A percentile compares a stretch with the other conserved stretches of the same genome.
Evolutionary conservation across 148 eudicot genomes (phyloP).

Genomic region (Polygonum maritimum): DNA sequence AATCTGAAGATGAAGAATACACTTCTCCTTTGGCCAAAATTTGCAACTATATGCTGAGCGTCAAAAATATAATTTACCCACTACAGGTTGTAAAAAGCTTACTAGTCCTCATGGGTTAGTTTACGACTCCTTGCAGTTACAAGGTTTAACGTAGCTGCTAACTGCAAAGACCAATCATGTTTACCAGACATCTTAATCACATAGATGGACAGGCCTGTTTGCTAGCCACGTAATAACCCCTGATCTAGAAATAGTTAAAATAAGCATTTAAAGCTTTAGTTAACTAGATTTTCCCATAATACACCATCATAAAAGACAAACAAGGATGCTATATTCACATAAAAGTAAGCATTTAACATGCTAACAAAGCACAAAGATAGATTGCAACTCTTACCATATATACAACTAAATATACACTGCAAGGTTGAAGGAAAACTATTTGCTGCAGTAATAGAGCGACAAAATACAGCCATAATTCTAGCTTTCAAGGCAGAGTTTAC

Average conservation of each 20-base stretch:
- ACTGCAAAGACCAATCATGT: background rate
- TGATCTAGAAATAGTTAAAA: background rate
- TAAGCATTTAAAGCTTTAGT: background rate
- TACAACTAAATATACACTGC: constrained; percentile 93
- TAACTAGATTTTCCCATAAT: background rate
- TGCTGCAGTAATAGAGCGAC: constrained; percentile 87
- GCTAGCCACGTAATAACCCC: background rate
- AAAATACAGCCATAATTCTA: constrained; percentile 67
- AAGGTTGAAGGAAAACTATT: constrained; percentile 90
- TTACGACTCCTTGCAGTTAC: background rate
- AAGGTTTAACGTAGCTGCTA: background rate
- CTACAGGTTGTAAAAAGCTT: background rate
- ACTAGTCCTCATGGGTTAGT: background rate
- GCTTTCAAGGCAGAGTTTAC: constrained; percentile 64
- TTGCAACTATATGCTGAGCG: background rate
- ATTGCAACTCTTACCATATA: constrained; percentile 49
- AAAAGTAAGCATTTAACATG: background rate
- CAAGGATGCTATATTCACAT: background rate
- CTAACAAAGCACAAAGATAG: background rate
- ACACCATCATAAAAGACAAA: background rate
- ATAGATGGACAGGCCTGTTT: background rate
- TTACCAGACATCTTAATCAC: background rate
- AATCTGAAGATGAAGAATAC: background rate
- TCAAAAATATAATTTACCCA: background rate
- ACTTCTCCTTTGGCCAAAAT: background rate